A percentile compares a stretch with the other conserved stretches of the same genome.
Conservation (phyloP, 345 rosid species). For the Syzygium aqueum region DNA sequence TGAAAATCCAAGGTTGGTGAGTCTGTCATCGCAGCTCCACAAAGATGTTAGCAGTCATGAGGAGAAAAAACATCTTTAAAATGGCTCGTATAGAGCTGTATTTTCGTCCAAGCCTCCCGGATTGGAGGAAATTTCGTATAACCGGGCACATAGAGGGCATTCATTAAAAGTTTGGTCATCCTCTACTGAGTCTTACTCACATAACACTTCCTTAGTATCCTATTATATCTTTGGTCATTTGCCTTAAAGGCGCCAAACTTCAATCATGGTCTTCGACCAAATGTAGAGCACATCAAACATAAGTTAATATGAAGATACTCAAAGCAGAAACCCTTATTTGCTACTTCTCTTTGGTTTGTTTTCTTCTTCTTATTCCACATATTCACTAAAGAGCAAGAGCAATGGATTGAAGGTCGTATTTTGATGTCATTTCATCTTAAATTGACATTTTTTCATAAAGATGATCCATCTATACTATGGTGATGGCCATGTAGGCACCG, state of each 20-base stretch:
- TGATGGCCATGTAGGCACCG: neutral
- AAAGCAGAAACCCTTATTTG: neutral
- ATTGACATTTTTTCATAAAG: neutral
- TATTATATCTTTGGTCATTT: neutral
- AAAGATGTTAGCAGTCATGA: neutral
- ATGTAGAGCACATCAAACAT: neutral
- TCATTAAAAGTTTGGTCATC: neutral
- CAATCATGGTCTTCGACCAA: neutral
- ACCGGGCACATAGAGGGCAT: neutral
- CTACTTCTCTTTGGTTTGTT: neutral
- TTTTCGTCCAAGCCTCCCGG: neutral
- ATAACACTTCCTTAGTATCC: neutral
- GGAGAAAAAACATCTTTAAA: neutral
- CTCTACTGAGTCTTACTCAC: neutral
- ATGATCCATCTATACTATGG: neutral
- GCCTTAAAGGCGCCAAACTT: neutral
- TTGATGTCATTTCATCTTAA: neutral
- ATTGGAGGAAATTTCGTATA: neutral
- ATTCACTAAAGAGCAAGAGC: neutral
- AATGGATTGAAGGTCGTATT: neutral
- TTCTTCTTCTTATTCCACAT: neutral
- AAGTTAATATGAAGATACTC: neutral
- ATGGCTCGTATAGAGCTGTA: neutral
- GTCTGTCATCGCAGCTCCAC: neutral
- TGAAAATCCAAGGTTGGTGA: neutral